These are phyloP conservation scores for Sclerotinia glacialis DNA, from an alignment of 2,329 filamentous ascomycete species.

Conservation along the genomic window DNA sequence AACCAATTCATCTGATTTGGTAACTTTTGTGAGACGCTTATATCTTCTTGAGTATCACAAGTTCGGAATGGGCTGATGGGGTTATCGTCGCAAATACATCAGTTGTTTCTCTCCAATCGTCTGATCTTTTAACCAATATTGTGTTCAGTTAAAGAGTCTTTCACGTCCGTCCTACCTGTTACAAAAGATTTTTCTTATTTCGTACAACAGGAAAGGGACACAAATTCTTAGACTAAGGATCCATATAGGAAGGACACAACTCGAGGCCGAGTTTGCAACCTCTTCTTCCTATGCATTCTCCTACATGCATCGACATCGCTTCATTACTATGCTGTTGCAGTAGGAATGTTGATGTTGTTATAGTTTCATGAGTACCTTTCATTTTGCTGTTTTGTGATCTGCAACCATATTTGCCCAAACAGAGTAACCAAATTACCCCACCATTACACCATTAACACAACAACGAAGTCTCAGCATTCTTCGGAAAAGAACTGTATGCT, in stretches of 20 bases:
- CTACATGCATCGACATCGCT: background rate
- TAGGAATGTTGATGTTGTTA: background rate
- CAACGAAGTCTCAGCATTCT: slow-evolving; percentile 1
- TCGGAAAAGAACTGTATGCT: background rate
- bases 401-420: slow-evolving; percentile 4
- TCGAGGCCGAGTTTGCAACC: background rate
- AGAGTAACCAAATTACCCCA: slow-evolving; percentile 2
- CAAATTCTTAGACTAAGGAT: background rate
- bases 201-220: background rate
- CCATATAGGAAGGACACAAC: slow-evolving; percentile 9
- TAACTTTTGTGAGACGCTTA: no score
- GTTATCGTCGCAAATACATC: background rate
- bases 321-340: background rate
- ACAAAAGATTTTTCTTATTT: background rate
- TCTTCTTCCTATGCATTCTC: background rate
- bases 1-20: background rate
- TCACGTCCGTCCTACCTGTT: background rate
- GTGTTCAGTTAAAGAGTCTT: background rate
- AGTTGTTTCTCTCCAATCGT: slow-evolving; percentile 1
- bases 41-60: no score
- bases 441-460: slow-evolving; percentile 6
- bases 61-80: background rate
- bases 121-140: background rate
- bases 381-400: background rate
- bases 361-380: background rate